Evolutionary conservation across 495 filamentous ascomycete genomes (phyloP), one percentile per base, ranked within the genome.

Genomic region (Penicillium cataractarum): DNA sequence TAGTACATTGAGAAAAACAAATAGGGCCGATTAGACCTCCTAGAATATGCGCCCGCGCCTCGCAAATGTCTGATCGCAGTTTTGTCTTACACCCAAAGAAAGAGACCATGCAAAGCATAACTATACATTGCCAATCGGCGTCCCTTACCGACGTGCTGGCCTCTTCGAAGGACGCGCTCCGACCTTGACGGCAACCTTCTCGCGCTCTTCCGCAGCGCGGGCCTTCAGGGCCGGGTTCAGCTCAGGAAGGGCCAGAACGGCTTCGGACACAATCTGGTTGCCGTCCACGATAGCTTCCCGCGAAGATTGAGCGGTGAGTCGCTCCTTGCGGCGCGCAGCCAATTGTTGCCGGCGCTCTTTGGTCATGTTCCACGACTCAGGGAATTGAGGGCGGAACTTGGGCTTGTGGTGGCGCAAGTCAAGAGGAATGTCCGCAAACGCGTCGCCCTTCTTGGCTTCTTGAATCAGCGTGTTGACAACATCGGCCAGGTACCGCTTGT

Each of bases 401-500:
- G 83, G 82, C 68, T 85, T 88, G 76, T 96, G 89, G 72, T 98
- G 94, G 67, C 95, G 85, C 35, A 91, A 90, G 72, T 99, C 94
- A 13, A 98, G 82, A 12, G 96, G 94, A 21, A 99, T 76, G 72
- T 99, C 94, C 58, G 87, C 86, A 66, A 97, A 97, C 42, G 84
- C 87, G 65, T 99, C 95, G 33, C 79, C 86, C 68, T 97, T 88
- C 83, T 88, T 90, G 42, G 92, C 91, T 73, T 93, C 88, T 15
- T 75, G 77, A 39, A 99, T 77, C 66, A 99, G 77, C 21, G 79
- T 84, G 33, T 89, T 80, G 57, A 99, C 84, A 33, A 90, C 52
- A 63, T 97, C 92, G 42, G 87, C 89, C 32, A 99, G 83, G 68
- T 93, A 97, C 7, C 93, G 88, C 80, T 98, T 99, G 79, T 99